Evolutionary conservation across 352 stramenopile species (phyloP), one percentile per base, ranked within the genome.

Genomic region (Phytopythium aichiense): DNA sequence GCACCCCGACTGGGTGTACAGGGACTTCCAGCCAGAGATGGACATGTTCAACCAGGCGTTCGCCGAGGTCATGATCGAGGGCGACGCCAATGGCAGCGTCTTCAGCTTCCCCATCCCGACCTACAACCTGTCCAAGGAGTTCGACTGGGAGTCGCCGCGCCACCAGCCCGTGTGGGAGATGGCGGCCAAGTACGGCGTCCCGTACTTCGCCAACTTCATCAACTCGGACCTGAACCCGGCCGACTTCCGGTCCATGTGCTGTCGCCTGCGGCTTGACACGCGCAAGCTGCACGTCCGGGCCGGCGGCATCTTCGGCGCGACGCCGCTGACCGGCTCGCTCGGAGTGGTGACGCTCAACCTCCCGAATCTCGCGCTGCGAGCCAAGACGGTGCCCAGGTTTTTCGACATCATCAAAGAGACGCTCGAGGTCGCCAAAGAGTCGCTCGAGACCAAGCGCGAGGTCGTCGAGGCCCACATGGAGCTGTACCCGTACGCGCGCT

Each of bases 41-140:
- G 66, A 73, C 55, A 67, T 67, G 63, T 73, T 73, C 48, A 73
- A 73, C 58, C 65, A 60, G 46, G 66, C 66, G 25, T 69, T 73
- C 55, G 66, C 66, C 13, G 66, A 73, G 58, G 66, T 73, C 13
- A 73, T 73, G 66, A 64, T 69, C 48, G 57, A 73, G 42, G 66
- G 66, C 5, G 66, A 73, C 49, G 63, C 62, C 58, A 73, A 73
- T 37, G 66, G 66, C 35, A 64, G 58, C 23, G 69, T 73, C 66
- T 73, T 73, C 66, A 73, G 66, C 63, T 73, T 73, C 54, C 66
- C 66, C 48, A 73, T 73, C 53, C 66, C 66, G 38, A 73, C 66
- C 7, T 73, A 73, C 48, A 73, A 73, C 30, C 23, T 73, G 30
- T 66, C 66, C 53, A 69, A 73, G 31, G 63, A 67, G 42, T 69